A percentile compares a stretch with the other conserved stretches of the same genome.
These are phyloP conservation scores for Penicillium daleae DNA, from an alignment of 495 filamentous ascomycete species.

Conservation along the genomic window DNA sequence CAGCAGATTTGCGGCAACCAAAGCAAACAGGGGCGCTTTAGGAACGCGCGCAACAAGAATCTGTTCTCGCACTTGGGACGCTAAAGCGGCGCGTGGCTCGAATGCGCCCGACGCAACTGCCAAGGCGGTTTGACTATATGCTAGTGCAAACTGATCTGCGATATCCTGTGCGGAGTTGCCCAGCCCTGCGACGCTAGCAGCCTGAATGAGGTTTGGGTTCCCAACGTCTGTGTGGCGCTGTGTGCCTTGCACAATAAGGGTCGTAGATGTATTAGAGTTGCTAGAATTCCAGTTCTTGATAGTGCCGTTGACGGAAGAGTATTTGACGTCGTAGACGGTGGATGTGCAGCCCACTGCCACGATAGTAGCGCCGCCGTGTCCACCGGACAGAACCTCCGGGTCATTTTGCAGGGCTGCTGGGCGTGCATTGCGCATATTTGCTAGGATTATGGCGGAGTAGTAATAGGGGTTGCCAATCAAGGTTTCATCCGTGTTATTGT, in stretches of 20 bases:
- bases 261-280: neutral
- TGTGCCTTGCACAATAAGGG: slow-evolving; percentile 1
- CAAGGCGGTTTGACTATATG: slow-evolving; percentile 3
- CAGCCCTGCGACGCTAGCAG: neutral
- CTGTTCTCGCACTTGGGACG: slow-evolving; percentile 1
- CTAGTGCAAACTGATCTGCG: slow-evolving; percentile 3
- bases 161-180: neutral
- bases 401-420: neutral
- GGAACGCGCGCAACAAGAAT: slow-evolving; percentile 2
- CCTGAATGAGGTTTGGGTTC: neutral
- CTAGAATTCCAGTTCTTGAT: neutral
- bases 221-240: neutral
- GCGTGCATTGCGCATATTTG: slow-evolving; percentile 2
- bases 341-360: neutral
- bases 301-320: slow-evolving; percentile 2
- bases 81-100: neutral
- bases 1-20: neutral
- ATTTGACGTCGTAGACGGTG: slow-evolving; percentile 1
- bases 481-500: neutral
- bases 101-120: neutral
- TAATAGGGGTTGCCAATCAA: neutral
- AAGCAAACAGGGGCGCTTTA: neutral
- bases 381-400: neutral
- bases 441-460: neutral
- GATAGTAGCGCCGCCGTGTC: slow-evolving; percentile 2